Conservation (phyloP, 2,329 filamentous ascomycete species). For the Hypocrella siamensis region DNA sequence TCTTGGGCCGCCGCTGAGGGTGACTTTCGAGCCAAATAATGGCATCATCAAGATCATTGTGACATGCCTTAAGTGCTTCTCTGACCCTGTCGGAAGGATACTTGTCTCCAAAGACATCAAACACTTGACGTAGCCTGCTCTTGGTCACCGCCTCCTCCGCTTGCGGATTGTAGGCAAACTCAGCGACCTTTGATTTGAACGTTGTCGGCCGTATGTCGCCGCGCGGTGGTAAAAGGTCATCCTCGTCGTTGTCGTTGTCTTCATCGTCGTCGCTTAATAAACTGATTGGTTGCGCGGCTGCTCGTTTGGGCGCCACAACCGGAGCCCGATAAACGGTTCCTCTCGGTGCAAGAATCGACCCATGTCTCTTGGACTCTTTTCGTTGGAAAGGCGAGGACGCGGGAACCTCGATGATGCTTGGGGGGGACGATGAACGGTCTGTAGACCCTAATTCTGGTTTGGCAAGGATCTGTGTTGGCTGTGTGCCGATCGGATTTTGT, state of each 20-base stretch:
- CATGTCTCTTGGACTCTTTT: constrained; percentile 17
- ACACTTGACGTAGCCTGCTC: constrained; percentile 19
- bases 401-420: constrained; percentile 55
- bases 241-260: constrained; percentile 31
- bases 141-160: constrained; percentile 20
- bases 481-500: constrained; percentile 15
- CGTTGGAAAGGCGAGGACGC: constrained; percentile 65
- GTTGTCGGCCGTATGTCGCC: constrained; percentile 48
- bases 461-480: constrained; percentile 31
- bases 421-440: constrained; percentile 24
- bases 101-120: constrained; percentile 16
- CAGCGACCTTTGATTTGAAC: constrained; percentile 25
- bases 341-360: constrained; percentile 55
- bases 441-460: constrained; percentile 17
- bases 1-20: constrained; percentile 2
- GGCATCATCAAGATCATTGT: constrained; percentile 20
- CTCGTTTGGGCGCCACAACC: constrained; percentile 15
- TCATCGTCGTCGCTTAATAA: constrained; percentile 33
- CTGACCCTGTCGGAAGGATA: constrained; percentile 15
- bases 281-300: constrained; percentile 25
- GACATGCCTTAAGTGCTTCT: constrained; percentile 15
- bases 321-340: constrained; percentile 54
- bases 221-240: constrained; percentile 30
- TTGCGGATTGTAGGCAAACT: constrained; percentile 32
- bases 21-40: constrained; percentile 14